Percentiles rank a stretch among this genome's conserved stretches.
Evolutionary conservation across 2,329 filamentous ascomycete genomes (phyloP).

Genomic region (Fusarium torreyae): DNA sequence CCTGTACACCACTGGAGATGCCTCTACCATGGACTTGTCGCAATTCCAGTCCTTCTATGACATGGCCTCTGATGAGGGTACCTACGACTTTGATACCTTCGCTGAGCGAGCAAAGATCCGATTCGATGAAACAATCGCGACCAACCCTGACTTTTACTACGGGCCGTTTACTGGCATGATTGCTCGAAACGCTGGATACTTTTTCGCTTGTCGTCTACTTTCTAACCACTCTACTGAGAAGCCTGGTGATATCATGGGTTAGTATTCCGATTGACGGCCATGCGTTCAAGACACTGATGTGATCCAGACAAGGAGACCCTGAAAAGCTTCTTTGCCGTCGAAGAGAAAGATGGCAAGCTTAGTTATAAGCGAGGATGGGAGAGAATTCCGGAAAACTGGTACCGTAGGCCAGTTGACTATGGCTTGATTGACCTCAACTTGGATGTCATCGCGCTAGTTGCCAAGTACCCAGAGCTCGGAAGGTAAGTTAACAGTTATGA

Average conservation of each 20-base stretch:
- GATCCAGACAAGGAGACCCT: slow-evolving; percentile 3
- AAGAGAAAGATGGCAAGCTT: slow-evolving; percentile 12
- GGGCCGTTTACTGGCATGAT: slow-evolving; percentile 30
- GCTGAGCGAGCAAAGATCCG: slow-evolving; percentile 5
- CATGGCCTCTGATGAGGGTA: slow-evolving; percentile 15
- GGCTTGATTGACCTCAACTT: slow-evolving; percentile 18
- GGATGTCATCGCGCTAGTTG: slow-evolving; percentile 7
- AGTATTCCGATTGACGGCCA: fast-evolving
- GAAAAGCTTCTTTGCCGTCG: slow-evolving; percentile 20
- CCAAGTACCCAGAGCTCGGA: slow-evolving; percentile 27
- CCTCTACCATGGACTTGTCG: slow-evolving; percentile 14
- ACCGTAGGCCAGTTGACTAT: slow-evolving; percentile 21
- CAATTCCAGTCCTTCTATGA: slow-evolving; percentile 23
- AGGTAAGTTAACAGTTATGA: background rate
- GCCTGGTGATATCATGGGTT: slow-evolving; percentile 2
- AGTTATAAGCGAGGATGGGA: slow-evolving; percentile 29
- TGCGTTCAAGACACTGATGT: fast-evolving
- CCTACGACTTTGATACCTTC: slow-evolving; percentile 28
- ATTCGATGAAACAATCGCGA: slow-evolving; percentile 11
- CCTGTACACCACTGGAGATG: slow-evolving; percentile 28
- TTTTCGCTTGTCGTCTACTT: slow-evolving; percentile 18
- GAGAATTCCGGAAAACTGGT: slow-evolving; percentile 30
- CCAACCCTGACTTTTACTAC: slow-evolving; percentile 34
- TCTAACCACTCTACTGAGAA: slow-evolving; percentile 29
- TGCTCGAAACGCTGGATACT: slow-evolving; percentile 23